Evolutionary conservation across 352 stramenopile genomes (phyloP).

Genomic region (Globisporangium yorkense): DNA sequence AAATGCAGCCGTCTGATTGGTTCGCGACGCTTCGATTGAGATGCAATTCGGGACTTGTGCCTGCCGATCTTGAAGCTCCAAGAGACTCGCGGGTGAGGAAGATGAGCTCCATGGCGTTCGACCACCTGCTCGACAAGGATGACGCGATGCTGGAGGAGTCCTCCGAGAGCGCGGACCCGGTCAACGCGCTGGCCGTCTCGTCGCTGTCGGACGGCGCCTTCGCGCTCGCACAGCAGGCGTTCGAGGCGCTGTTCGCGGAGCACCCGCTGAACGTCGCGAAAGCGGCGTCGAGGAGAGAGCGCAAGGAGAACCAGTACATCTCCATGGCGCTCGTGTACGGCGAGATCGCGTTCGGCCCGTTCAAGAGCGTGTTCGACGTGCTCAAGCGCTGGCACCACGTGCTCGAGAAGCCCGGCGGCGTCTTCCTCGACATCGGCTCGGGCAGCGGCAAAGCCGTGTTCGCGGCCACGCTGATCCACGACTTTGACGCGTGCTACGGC

Average conservation of each 20-base stretch:
- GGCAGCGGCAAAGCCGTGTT: constrained; percentile 87
- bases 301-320: constrained; percentile 47
- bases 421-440: constrained; percentile 86
- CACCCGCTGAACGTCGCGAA: constrained; percentile 34
- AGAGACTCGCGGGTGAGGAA: not conserved
- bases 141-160: constrained; percentile 5
- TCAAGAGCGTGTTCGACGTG: constrained; percentile 57
- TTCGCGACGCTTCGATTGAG: not conserved
- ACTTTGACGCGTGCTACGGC: constrained; percentile 81
- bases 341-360: constrained; percentile 83
- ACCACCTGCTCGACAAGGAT: constrained; percentile 1
- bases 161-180: constrained; percentile 1
- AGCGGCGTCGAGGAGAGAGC: constrained; percentile 34
- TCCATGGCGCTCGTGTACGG: constrained; percentile 84
- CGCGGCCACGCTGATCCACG: constrained; percentile 71
- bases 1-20: not conserved
- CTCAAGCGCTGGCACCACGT: constrained; percentile 58
- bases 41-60: not conserved
- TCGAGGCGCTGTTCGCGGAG: constrained; percentile 39
- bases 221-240: constrained; percentile 20
- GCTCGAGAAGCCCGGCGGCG: constrained; percentile 54
- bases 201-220: constrained; percentile 21
- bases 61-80: not conserved
- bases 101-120: constrained; percentile 2
- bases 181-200: constrained; percentile 16